Evolutionary conservation across 441 rosid genomes (phyloP).

Genomic region (Geranium incanum): DNA sequence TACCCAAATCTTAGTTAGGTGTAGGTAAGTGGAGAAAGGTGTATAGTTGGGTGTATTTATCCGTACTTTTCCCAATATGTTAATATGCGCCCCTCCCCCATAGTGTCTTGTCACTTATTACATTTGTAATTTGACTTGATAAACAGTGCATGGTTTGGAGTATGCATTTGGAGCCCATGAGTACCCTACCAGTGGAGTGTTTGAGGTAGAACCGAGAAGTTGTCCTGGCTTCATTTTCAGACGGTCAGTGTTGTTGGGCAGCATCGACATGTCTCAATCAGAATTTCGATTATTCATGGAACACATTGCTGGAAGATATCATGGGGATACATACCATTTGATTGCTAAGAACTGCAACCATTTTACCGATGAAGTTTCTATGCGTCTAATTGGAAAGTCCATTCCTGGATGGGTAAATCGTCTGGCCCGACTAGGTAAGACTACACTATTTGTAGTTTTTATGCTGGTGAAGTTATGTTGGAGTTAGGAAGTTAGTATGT

Average conservation of each 20-base stretch:
- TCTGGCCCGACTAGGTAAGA: slow-evolving; percentile 76
- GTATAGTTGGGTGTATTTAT: too few species aligned
- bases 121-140: slow-evolving; percentile 17
- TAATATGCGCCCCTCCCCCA: too few species aligned
- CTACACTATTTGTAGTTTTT: slow-evolving; percentile 5
- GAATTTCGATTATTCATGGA: slow-evolving; percentile 87
- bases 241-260: slow-evolving; percentile 69
- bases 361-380: slow-evolving; percentile 76
- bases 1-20: too few species aligned
- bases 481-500: slow-evolving; percentile 12
- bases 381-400: slow-evolving; percentile 64
- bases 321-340: slow-evolving; percentile 87
- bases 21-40: too few species aligned
- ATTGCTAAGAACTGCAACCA: slow-evolving; percentile 98
- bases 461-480: slow-evolving; percentile 13
- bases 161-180: slow-evolving; percentile 96
- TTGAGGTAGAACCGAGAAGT: slow-evolving; percentile 83
- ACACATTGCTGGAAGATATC: slow-evolving; percentile 59
- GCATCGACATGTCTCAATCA: slow-evolving; percentile 50
- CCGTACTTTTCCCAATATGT: too few species aligned
- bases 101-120: slow-evolving; percentile 11
- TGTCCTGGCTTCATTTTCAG: slow-evolving; percentile 93
- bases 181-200: slow-evolving; percentile 72
- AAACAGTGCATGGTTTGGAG: slow-evolving; percentile 74
- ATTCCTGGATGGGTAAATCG: slow-evolving; percentile 97